Evolutionary conservation across 306 rosid species (phyloP).

Genomic region (Castanospermum australe): DNA sequence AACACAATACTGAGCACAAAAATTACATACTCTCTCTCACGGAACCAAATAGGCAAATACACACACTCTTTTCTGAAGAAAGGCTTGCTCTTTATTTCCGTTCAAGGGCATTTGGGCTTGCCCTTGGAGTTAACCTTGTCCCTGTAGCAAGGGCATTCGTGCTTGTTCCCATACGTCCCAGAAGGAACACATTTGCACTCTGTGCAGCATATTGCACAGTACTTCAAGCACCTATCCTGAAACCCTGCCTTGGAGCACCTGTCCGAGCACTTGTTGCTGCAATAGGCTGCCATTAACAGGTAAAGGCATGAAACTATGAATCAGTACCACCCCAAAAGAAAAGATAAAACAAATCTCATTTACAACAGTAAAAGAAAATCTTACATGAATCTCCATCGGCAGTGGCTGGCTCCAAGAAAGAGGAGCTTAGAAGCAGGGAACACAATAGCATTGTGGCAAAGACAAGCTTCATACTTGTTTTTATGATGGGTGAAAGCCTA

Average conservation of each 20-base stretch:
- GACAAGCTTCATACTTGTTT: constrained; percentile 44
- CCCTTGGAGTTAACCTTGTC: constrained; percentile 62
- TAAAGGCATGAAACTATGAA: neutral
- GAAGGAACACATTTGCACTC: constrained; percentile 85
- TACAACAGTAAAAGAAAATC: neutral
- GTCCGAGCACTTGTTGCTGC: constrained; percentile 46
- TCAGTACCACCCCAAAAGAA: neutral
- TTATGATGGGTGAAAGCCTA: neutral
- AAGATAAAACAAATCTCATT: neutral
- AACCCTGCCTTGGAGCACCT: constrained; percentile 64
- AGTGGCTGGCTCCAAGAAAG: constrained; percentile 37
- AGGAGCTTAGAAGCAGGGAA: constrained; percentile 51
- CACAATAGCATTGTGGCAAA: constrained; percentile 39
- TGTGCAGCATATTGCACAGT: constrained; percentile 64
- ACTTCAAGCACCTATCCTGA: constrained; percentile 64
- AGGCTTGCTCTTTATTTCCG: neutral
- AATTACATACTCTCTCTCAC: neutral
- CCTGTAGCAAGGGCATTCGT: constrained; percentile 78
- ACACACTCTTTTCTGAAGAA: neutral
- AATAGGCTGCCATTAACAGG: constrained; percentile 30
- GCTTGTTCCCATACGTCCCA: constrained; percentile 78
- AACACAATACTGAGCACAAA: neutral
- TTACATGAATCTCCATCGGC: constrained; percentile 42
- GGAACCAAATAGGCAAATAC: neutral
- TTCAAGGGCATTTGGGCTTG: constrained; percentile 73